Conservation (phyloP, 768 basidiomycete genomes). For the Heimioporus sp. region DNA sequence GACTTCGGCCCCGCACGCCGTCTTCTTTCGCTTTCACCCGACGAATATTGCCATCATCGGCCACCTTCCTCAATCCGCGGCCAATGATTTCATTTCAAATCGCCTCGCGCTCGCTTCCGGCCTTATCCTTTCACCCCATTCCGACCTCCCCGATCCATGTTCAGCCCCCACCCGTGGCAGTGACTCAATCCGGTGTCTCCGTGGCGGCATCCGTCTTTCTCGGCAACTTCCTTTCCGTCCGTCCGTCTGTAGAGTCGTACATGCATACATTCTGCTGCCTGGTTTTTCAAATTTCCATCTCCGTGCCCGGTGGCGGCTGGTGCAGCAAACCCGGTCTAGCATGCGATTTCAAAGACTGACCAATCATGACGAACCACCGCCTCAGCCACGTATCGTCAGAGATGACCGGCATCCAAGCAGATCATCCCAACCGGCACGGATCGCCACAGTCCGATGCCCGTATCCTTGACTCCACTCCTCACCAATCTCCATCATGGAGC, state of each 20-base stretch:
- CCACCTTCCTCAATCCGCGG: neutral
- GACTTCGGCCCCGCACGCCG: constrained; percentile 25
- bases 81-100: no score
- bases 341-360: neutral
- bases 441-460: no score
- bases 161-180: neutral
- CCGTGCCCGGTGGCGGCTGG: neutral
- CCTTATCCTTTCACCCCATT: neutral
- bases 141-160: neutral
- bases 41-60: constrained; percentile 16
- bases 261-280: no score
- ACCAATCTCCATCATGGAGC: no score
- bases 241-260: no score
- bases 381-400: neutral
- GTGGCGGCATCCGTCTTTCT: neutral
- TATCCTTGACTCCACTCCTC: neutral
- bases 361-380: neutral
- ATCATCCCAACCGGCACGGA: neutral
- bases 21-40: neutral
- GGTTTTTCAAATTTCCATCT: no score
- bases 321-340: neutral
- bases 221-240: neutral
- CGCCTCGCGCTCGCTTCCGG: constrained; percentile 18
- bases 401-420: neutral
- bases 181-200: neutral